A percentile compares a stretch with the other conserved stretches of the same genome.
Conservation (phyloP, 805 yeast genomes). For the Barnettozyma siamensis region DNA sequence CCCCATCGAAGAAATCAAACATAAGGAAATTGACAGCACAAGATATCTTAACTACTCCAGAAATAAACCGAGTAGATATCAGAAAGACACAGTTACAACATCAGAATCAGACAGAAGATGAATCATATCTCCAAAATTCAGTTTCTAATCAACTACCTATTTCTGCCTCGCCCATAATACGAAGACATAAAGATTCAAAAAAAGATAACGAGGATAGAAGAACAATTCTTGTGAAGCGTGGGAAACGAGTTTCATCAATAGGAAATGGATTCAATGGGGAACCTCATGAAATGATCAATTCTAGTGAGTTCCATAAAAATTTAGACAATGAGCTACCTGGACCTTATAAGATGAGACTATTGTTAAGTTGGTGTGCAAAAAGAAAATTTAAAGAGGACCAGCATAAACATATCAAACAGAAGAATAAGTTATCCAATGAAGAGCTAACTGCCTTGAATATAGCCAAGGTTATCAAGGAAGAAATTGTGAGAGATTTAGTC, state of each 20-base stretch:
- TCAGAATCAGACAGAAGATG: not conserved
- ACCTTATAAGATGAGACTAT: slow-evolving; percentile 66
- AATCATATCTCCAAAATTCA: slow-evolving; percentile 20
- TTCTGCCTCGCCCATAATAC: slow-evolving; percentile 34
- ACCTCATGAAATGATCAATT: slow-evolving; percentile 59
- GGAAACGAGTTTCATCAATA: slow-evolving; percentile 66
- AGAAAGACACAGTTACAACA: not conserved
- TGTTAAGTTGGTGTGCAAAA: slow-evolving; percentile 62
- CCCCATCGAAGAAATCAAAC: not conserved
- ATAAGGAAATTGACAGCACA: slow-evolving; percentile 12
- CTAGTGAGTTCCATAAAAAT: slow-evolving; percentile 52
- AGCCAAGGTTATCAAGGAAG: slow-evolving; percentile 61
- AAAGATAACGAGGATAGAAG: slow-evolving; percentile 32
- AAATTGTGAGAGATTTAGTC: slow-evolving; percentile 49
- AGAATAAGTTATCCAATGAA: slow-evolving; percentile 27
- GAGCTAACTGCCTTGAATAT: slow-evolving; percentile 41
- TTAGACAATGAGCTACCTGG: slow-evolving; percentile 59
- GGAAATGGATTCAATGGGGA: slow-evolving; percentile 67
- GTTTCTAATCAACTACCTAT: slow-evolving; percentile 27
- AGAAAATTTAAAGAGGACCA: slow-evolving; percentile 32
- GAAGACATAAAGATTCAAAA: slow-evolving; percentile 29
- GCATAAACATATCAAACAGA: slow-evolving; percentile 21
- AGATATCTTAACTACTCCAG: slow-evolving; percentile 21
- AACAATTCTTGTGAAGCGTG: slow-evolving; percentile 51
- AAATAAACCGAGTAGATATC: slow-evolving; percentile 1